phyloP scores from a whole-genome alignment of 1,284 basidiomycete genomes.

The Ustilago curta region DNA sequence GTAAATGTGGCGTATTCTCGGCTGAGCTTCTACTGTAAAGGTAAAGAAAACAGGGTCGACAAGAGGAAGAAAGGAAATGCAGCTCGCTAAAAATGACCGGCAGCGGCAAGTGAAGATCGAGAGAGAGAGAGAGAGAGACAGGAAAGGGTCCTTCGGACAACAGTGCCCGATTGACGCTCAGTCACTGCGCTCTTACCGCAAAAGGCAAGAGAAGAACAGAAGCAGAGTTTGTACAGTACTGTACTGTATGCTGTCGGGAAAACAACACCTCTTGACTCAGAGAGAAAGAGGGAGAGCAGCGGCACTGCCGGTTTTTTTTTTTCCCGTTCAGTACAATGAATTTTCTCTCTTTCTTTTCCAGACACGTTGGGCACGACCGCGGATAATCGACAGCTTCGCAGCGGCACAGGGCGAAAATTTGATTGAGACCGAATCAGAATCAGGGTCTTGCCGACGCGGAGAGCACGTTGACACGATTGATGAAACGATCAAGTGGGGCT shows the following conservation, averaged over 20 bases:
- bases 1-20: slow-evolving; percentile 1
- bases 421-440: too few relatives aligned
- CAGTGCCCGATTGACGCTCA: slow-evolving; percentile 1
- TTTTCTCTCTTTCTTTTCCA: neutral
- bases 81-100: slow-evolving; percentile 1
- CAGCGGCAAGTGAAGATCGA: too few relatives aligned
- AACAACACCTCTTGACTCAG: neutral
- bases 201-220: neutral
- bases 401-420: neutral
- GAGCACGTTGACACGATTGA: neutral
- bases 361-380: too few relatives aligned
- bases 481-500: too few relatives aligned
- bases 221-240: too few relatives aligned
- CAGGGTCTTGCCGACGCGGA: slow-evolving; percentile 1
- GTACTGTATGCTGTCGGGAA: neutral
- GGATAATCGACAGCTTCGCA: neutral
- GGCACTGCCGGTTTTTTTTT: neutral
- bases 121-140: neutral
- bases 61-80: neutral
- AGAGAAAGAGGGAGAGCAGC: too few relatives aligned
- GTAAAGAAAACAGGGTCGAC: neutral
- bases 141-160: neutral
- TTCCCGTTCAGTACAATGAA: neutral
- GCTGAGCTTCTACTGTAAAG: neutral
- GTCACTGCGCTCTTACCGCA: neutral